Conservation (phyloP, 352 stramenopile genomes). For the Globisporangium paroecandrum region DNA sequence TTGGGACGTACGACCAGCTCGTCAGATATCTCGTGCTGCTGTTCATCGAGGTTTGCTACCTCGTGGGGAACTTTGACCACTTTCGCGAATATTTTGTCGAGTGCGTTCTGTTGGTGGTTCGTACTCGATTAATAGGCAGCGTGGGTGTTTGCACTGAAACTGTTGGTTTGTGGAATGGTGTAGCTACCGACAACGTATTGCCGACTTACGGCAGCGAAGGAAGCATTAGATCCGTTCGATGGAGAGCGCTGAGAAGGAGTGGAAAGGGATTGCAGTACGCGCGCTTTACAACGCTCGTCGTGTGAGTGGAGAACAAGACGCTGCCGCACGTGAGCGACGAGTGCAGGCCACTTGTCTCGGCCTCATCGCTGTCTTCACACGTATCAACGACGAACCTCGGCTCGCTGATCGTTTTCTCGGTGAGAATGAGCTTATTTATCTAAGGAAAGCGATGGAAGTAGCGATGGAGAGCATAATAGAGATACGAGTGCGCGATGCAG, state of each 20-base stretch:
- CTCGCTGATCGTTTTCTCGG: background rate
- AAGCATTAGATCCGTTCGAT: background rate
- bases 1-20: background rate
- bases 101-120: background rate
- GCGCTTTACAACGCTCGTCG: background rate
- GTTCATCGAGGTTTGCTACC: background rate
- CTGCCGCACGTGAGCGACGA: background rate
- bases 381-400: background rate
- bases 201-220: background rate
- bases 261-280: background rate
- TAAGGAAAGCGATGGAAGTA: background rate
- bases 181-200: background rate
- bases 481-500: background rate
- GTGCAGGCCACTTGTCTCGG: background rate
- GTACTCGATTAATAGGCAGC: background rate
- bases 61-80: background rate
- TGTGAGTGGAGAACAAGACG: background rate
- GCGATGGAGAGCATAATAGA: background rate
- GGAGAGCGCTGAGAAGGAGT: background rate
- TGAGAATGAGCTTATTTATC: background rate
- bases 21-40: background rate
- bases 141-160: background rate
- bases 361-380: background rate
- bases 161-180: background rate
- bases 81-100: background rate